These are phyloP conservation scores for Ganoderma boninense DNA, from an alignment of 1,284 basidiomycete genomes.

Conservation along the genomic window DNA sequence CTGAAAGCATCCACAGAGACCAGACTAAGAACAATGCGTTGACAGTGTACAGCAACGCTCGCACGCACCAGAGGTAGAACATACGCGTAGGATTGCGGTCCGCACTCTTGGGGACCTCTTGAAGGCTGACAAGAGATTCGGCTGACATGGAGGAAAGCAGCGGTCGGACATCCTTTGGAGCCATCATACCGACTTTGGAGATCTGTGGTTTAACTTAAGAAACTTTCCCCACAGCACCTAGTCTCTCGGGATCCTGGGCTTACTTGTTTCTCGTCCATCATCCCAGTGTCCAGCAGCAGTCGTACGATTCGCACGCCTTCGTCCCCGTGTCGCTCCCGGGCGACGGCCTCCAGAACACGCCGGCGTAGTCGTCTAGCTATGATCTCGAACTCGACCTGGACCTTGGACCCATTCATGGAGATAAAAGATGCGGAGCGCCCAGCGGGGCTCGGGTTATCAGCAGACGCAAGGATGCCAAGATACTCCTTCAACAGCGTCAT, in stretches of 20 bases:
- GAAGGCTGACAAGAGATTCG: constrained; percentile 85
- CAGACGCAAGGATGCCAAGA: constrained; percentile 74
- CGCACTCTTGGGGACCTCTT: constrained; percentile 90
- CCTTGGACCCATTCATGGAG: constrained; percentile 72
- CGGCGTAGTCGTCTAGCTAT: constrained; percentile 78
- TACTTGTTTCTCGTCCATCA: constrained; percentile 96
- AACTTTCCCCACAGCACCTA: not conserved
- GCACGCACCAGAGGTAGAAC: constrained; percentile 86
- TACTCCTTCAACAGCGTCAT: constrained; percentile 77
- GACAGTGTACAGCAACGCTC: not conserved
- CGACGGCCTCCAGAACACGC: constrained; percentile 81
- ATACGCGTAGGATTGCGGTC: constrained; percentile 88
- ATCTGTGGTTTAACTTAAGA: constrained; percentile 61
- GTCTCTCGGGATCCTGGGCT: constrained; percentile 34
- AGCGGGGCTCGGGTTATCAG: constrained; percentile 81
- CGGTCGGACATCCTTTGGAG: constrained; percentile 87
- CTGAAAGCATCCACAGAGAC: constrained; percentile 44
- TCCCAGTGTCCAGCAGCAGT: constrained; percentile 87
- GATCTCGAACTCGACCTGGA: constrained; percentile 85
- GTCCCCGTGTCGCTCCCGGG: constrained; percentile 87
- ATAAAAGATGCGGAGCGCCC: constrained; percentile 75
- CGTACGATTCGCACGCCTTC: constrained; percentile 88
- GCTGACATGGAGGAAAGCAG: constrained; percentile 82
- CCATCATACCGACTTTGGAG: constrained; percentile 92
- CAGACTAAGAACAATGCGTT: not conserved